Conservation (phyloP, 805 yeast genomes). For the Wickerhamomyces strasburgensis region DNA sequence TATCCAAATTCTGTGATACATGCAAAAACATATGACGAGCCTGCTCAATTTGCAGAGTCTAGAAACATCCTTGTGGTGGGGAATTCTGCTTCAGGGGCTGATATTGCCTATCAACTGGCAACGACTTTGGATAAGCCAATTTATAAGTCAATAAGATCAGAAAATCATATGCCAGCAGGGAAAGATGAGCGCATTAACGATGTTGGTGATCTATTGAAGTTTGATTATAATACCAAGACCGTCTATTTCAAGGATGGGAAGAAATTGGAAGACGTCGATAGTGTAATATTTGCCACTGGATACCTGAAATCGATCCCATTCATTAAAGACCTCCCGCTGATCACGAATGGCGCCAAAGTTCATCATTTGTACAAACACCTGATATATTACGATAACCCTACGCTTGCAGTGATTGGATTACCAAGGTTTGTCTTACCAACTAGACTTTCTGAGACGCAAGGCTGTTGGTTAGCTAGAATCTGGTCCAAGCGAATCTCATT, state of each 20-base stretch:
- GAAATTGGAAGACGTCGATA: constrained; percentile 43
- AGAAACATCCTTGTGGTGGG: constrained; percentile 62
- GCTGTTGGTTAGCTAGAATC: constrained; percentile 57
- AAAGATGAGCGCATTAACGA: constrained; percentile 35
- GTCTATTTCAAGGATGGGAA: constrained; percentile 48
- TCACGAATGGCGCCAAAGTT: constrained; percentile 44
- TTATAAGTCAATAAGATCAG: constrained; percentile 47
- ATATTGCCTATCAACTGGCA: constrained; percentile 59
- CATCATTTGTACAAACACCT: constrained; percentile 57
- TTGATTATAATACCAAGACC: constrained; percentile 33
- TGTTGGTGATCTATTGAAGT: constrained; percentile 37
- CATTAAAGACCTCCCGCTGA: constrained; percentile 34
- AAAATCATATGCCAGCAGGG: constrained; percentile 39
- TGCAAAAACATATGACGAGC: constrained; percentile 49
- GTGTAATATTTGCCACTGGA: constrained; percentile 69
- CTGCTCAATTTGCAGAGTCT: constrained; percentile 35
- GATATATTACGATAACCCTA: constrained; percentile 54
- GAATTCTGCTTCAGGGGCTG: constrained; percentile 73
- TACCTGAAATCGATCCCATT: constrained; percentile 65
- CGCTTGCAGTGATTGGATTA: constrained; percentile 57
- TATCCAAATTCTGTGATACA: constrained; percentile 49
- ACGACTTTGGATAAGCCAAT: constrained; percentile 36
- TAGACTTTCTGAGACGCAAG: constrained; percentile 59
- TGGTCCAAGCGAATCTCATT: constrained; percentile 49
- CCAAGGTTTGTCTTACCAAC: constrained; percentile 62